Conservation (phyloP, 2,329 filamentous ascomycete species). For the Aspergillus tubingensis region DNA sequence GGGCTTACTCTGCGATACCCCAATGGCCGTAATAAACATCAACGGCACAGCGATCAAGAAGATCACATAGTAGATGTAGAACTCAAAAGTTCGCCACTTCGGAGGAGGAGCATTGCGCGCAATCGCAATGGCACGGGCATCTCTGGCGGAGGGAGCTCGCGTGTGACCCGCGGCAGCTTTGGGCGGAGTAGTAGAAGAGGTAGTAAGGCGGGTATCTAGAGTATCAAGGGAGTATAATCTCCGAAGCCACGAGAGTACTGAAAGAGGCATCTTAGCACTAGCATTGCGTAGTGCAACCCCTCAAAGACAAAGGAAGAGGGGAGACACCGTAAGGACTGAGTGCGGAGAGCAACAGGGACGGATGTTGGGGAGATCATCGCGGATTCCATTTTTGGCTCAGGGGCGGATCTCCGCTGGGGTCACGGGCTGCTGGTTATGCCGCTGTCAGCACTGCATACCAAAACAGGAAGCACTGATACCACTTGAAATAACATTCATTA, state of each 20-base stretch:
- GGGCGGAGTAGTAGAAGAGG: slow-evolving; percentile 68
- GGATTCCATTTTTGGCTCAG: slow-evolving; percentile 22
- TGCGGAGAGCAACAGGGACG: slow-evolving; percentile 11
- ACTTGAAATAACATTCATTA: too few species aligned
- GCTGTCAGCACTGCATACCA: not conserved
- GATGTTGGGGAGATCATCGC: slow-evolving; percentile 8
- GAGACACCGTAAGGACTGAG: slow-evolving; percentile 6
- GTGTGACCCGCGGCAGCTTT: slow-evolving; percentile 58
- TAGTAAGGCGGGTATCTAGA: slow-evolving; percentile 72
- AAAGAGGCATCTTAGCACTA: slow-evolving; percentile 43
- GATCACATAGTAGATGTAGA: slow-evolving; percentile 74
- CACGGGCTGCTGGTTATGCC: not conserved
- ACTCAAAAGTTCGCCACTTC: slow-evolving; percentile 85
- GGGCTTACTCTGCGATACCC: slow-evolving; percentile 77
- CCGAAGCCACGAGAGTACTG: slow-evolving; percentile 50
- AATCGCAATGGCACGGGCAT: slow-evolving; percentile 40
- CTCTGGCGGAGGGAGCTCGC: slow-evolving; percentile 41
- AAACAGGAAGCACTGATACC: too few species aligned
- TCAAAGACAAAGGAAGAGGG: slow-evolving; percentile 15
- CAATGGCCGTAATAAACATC: slow-evolving; percentile 89
- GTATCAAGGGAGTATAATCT: slow-evolving; percentile 66
- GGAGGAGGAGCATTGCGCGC: slow-evolving; percentile 59
- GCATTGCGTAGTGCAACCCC: slow-evolving; percentile 30
- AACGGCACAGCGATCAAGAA: slow-evolving; percentile 69
- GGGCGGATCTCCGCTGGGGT: slow-evolving; percentile 15